Evolutionary conservation across 768 basidiomycete species (phyloP).

Genomic region (Phylloporus rhodoxanthus): DNA sequence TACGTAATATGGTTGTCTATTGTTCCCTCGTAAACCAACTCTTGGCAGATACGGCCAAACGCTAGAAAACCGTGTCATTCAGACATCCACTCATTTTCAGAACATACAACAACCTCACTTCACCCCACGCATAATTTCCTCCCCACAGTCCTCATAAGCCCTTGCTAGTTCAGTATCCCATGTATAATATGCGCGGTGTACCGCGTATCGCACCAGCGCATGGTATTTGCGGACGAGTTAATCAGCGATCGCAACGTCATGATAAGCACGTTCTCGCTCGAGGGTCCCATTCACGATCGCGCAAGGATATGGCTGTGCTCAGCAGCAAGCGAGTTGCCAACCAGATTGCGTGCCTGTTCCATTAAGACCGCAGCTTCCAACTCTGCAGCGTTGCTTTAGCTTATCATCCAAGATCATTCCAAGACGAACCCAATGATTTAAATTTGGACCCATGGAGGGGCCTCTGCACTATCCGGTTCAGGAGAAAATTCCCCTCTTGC

Average conservation of each 20-base stretch:
- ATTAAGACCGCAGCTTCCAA: slow-evolving; percentile 58
- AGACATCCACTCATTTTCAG: no score
- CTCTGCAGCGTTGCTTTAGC: slow-evolving; percentile 36
- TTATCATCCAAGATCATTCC: not conserved
- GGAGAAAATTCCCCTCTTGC: slow-evolving; percentile 70
- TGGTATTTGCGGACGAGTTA: no score
- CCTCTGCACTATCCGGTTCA: slow-evolving; percentile 82
- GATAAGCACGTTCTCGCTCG: slow-evolving; percentile 62
- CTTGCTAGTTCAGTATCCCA: slow-evolving; percentile 53
- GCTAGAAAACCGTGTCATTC: not conserved
- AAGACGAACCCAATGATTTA: slow-evolving; percentile 58
- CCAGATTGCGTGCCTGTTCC: slow-evolving; percentile 70
- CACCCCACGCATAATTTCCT: not conserved
- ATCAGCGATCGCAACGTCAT: slow-evolving; percentile 59
- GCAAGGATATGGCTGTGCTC: slow-evolving; percentile 38
- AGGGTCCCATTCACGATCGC: slow-evolving; percentile 68
- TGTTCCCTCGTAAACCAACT: not conserved
- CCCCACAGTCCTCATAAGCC: slow-evolving; percentile 43
- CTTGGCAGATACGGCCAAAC: not conserved
- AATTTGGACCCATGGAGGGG: slow-evolving; percentile 82
- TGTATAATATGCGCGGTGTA: slow-evolving; percentile 57
- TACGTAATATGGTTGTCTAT: not conserved
- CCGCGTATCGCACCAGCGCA: no score
- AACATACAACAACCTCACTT: no score
- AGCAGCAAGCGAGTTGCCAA: slow-evolving; percentile 38